These are phyloP conservation scores for Trichoderma sp. DNA, from an alignment of 2,329 filamentous ascomycete genomes.

Conservation along the genomic window DNA sequence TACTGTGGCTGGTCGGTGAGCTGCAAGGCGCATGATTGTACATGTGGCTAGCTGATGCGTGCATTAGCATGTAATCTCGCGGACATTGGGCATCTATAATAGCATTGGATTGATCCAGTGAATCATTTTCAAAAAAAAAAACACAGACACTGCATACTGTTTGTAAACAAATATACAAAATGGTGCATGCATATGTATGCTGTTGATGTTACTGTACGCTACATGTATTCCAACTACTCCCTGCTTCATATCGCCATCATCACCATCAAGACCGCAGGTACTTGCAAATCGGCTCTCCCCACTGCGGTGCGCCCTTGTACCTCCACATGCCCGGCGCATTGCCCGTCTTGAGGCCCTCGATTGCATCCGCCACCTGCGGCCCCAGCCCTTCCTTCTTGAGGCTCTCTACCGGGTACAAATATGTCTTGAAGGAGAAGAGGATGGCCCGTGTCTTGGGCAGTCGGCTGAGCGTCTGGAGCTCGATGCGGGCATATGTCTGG, in stretches of 20 bases:
- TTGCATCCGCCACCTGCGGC: constrained; percentile 47
- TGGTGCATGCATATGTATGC: not conserved
- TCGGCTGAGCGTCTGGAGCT: constrained; percentile 52
- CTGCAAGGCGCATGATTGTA: not conserved
- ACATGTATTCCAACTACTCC: too few species aligned
- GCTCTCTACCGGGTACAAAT: constrained; percentile 47
- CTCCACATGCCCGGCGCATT: constrained; percentile 54
- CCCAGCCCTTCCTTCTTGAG: constrained; percentile 51
- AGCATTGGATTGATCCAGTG: not conserved
- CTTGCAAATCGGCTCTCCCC: constrained; percentile 47
- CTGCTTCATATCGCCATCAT: not conserved
- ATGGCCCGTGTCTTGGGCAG: constrained; percentile 47
- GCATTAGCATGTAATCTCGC: not conserved
- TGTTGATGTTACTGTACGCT: not conserved
- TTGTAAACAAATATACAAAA: not conserved
- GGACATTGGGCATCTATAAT: not conserved
- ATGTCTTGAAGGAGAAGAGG: constrained; percentile 57
- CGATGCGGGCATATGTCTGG: constrained; percentile 39
- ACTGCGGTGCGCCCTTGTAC: constrained; percentile 50
- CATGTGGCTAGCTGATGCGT: not conserved
- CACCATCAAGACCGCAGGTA: constrained; percentile 40
- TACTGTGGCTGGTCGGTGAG: constrained; percentile 1
- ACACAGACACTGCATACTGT: not conserved
- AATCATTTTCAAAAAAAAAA: not conserved
- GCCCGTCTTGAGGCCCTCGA: constrained; percentile 50